These are phyloP conservation scores for Hygrophorus pudorinus DNA, from an alignment of 768 basidiomycete species.

Conservation along the genomic window DNA sequence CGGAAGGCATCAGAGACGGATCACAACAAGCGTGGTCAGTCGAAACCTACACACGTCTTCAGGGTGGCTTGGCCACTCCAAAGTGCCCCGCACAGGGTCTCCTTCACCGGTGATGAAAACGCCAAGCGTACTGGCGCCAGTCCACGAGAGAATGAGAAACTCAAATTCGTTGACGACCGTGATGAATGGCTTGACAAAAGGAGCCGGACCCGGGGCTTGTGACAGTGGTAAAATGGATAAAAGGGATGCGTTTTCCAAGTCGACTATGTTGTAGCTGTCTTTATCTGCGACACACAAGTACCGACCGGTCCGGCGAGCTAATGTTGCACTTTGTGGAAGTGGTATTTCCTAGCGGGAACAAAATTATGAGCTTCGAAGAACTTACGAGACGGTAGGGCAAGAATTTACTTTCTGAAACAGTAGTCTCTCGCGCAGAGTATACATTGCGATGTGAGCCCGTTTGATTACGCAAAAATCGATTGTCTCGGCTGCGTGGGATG, in stretches of 20 bases:
- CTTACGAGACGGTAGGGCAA: neutral
- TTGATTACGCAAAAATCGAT: slow-evolving; percentile 72
- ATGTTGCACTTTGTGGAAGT: slow-evolving; percentile 42
- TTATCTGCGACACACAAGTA: slow-evolving; percentile 68
- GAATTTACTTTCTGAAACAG: slow-evolving; percentile 44
- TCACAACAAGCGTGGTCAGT: slow-evolving; percentile 1
- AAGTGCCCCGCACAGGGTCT: slow-evolving; percentile 82
- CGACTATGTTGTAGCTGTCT: slow-evolving; percentile 66
- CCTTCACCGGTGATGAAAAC: slow-evolving; percentile 79
- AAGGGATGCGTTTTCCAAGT: slow-evolving; percentile 61
- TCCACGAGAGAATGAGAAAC: slow-evolving; percentile 82
- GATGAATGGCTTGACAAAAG: slow-evolving; percentile 56
- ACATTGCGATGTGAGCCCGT: slow-evolving; percentile 51
- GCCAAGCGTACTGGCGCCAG: slow-evolving; percentile 70
- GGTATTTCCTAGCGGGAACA: slow-evolving; percentile 54
- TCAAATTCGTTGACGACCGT: slow-evolving; percentile 68
- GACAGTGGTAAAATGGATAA: slow-evolving; percentile 72
- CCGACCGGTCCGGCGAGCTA: slow-evolving; percentile 53
- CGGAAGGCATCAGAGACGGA: neutral
- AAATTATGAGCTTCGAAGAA: neutral
- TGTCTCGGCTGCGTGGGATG: slow-evolving; percentile 30
- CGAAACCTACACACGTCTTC: slow-evolving; percentile 55
- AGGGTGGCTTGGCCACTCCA: slow-evolving; percentile 80
- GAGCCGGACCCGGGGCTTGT: slow-evolving; percentile 41
- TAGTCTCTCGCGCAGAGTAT: slow-evolving; percentile 54